Conservation (phyloP, 768 basidiomycete genomes). For the Tylopilus vinaceipallidus region DNA sequence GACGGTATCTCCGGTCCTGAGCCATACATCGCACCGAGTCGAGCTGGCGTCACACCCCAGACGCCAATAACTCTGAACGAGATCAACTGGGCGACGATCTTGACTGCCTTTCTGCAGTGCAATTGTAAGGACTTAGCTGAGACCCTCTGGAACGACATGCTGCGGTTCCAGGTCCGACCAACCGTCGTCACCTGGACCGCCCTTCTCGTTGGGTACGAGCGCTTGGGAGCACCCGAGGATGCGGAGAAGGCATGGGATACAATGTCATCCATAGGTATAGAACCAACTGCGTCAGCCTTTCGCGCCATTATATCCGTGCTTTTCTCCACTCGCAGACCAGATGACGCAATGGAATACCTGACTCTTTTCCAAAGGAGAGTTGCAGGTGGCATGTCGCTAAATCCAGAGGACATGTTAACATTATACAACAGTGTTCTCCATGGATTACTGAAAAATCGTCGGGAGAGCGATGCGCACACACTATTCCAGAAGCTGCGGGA, state of each 20-base stretch:
- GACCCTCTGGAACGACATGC: slow-evolving; percentile 68
- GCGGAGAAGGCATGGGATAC: slow-evolving; percentile 61
- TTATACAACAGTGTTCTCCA: slow-evolving; percentile 78
- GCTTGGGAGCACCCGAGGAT: slow-evolving; percentile 47
- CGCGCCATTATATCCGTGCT: slow-evolving; percentile 66
- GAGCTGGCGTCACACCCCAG: slow-evolving; percentile 34
- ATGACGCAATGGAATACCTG: slow-evolving; percentile 54
- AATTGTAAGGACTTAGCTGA: slow-evolving; percentile 56
- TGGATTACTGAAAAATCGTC: slow-evolving; percentile 53
- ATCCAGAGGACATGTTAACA: slow-evolving; percentile 34
- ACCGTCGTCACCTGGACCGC: slow-evolving; percentile 66
- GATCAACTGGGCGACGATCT: slow-evolving; percentile 60
- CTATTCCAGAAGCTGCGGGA: slow-evolving; percentile 45
- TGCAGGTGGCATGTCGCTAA: slow-evolving; percentile 17
- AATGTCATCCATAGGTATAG: slow-evolving; percentile 55
- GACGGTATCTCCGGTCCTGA: slow-evolving; percentile 49
- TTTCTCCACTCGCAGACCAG: slow-evolving; percentile 48
- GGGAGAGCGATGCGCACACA: slow-evolving; percentile 38
- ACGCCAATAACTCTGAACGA: slow-evolving; percentile 54
- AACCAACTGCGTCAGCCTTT: slow-evolving; percentile 64
- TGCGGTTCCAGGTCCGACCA: slow-evolving; percentile 46
- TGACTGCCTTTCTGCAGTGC: slow-evolving; percentile 61
- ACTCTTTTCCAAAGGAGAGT: slow-evolving; percentile 41
- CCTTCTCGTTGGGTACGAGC: slow-evolving; percentile 61
- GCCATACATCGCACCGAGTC: slow-evolving; percentile 52